Evolutionary conservation across 768 basidiomycete species (phyloP), one percentile per base, ranked within the genome.

Genomic region (Hortiboletus campestris): DNA sequence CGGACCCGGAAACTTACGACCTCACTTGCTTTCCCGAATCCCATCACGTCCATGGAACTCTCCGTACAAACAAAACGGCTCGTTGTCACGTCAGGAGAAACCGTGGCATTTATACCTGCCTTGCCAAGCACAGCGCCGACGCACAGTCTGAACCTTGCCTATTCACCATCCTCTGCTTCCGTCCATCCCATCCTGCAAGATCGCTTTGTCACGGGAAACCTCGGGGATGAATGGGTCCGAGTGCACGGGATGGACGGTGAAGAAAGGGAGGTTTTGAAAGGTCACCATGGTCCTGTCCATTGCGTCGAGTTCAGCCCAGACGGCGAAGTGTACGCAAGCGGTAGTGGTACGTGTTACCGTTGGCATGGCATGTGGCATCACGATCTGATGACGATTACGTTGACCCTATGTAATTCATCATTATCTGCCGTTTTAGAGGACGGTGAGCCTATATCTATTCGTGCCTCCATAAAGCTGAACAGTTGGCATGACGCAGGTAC

Each of bases 251-350:
- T 95, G 67, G 83, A 89, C 32, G 97, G 96, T 2, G 86, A 88
- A 70, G 95, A 99, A 75, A 75, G 83, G 59, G 96, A 98, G 54
- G 82, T 97, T 31, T 80, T 94, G 55, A 96, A 97, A 72, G 96
- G 96, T 5, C 97, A 98, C 67, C 97, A 98, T 68, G 97, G 96
- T 22, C 95, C 96, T 19, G 95, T 98, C 17, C 94, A 96, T 64
- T 92, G 91, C 51, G 88, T 96, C 45, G 88, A 91, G 64, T 96
- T 88, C 72, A 92, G 89, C 67, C 96, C 96, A 1, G 96, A 98
- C 69, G 96, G 96, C 22, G 97, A 98, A 77, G 83, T 97, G 79
- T 98, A 92, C 70, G 96, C 96, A 35, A 94, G 91, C 65, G 97
- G 96, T 48, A 95, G 92, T 64, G 96, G 96, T 88, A 71, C 77